Conservation (phyloP, 768 basidiomycete genomes). For the Nidularia sp. region DNA sequence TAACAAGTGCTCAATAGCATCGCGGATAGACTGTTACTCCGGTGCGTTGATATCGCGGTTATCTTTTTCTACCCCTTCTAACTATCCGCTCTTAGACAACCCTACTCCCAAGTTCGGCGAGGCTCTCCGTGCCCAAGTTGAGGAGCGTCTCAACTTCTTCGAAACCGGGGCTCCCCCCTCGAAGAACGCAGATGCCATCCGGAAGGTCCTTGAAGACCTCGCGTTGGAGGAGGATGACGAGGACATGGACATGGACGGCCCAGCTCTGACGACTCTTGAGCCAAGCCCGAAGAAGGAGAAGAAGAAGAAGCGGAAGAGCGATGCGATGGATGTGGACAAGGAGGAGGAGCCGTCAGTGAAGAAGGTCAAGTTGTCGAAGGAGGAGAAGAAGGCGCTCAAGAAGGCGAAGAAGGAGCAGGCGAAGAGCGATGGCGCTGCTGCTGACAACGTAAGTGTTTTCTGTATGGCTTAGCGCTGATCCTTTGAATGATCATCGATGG, state of each 20-base stretch:
- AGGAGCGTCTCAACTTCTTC: slow-evolving; percentile 93
- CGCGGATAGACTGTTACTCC: slow-evolving; percentile 92
- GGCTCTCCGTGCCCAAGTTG: slow-evolving; percentile 89
- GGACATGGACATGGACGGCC: slow-evolving; percentile 46
- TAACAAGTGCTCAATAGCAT: slow-evolving; percentile 97
- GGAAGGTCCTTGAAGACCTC: slow-evolving; percentile 79
- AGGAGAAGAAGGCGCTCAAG: slow-evolving; percentile 83
- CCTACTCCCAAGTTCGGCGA: slow-evolving; percentile 95
- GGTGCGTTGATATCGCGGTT: slow-evolving; percentile 39
- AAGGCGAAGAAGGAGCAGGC: slow-evolving; percentile 68
- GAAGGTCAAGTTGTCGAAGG: slow-evolving; percentile 76
- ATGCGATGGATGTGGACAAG: slow-evolving; percentile 60
- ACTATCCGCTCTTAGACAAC: slow-evolving; percentile 43
- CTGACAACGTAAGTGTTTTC: slow-evolving; percentile 18
- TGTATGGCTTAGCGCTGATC: background rate
- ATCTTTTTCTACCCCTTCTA: slow-evolving; percentile 1
- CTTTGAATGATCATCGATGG: slow-evolving; percentile 1
- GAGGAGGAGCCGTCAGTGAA: slow-evolving; percentile 54
- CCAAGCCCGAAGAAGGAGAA: slow-evolving; percentile 50
- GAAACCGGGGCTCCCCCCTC: slow-evolving; percentile 85
- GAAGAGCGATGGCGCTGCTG: slow-evolving; percentile 38
- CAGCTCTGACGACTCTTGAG: slow-evolving; percentile 57
- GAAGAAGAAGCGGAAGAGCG: slow-evolving; percentile 64
- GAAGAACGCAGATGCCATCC: slow-evolving; percentile 91
- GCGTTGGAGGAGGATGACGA: slow-evolving; percentile 62